A percentile compares a stretch with the other conserved stretches of the same genome.
These are phyloP conservation scores for Colletotrichum tofieldiae DNA, from an alignment of 2,329 filamentous ascomycete species.

Conservation along the genomic window DNA sequence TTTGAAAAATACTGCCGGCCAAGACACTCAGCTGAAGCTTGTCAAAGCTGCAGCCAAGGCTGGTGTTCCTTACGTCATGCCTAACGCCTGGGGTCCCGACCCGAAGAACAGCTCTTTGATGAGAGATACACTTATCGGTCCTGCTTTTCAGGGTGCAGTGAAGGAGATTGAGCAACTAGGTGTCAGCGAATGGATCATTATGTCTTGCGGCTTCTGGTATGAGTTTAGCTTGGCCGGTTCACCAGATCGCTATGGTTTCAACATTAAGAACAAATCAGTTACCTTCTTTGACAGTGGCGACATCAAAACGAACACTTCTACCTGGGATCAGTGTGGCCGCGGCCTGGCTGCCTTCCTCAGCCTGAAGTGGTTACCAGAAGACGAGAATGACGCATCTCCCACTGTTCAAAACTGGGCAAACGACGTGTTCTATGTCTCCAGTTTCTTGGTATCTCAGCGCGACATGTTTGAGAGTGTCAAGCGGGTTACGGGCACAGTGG, in stretches of 20 bases:
- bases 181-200: constrained; percentile 50
- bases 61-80: constrained; percentile 66
- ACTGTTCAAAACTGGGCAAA: constrained; percentile 58
- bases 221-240: constrained; percentile 62
- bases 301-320: constrained; percentile 70
- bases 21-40: constrained; percentile 61
- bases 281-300: constrained; percentile 72
- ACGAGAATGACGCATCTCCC: constrained; percentile 37
- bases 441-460: constrained; percentile 72
- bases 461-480: constrained; percentile 77
- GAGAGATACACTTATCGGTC: constrained; percentile 30
- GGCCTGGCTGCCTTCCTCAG: constrained; percentile 55
- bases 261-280: constrained; percentile 59
- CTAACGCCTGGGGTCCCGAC: constrained; percentile 61
- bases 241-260: constrained; percentile 61
- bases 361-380: constrained; percentile 48
- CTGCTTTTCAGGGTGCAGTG: constrained; percentile 43
- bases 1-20: constrained; percentile 57
- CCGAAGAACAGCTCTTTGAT: constrained; percentile 21
- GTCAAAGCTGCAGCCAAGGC: constrained; percentile 66
- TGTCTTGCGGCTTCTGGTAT: constrained; percentile 68
- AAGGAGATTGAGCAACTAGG: constrained; percentile 58
- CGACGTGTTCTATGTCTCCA: constrained; percentile 65
- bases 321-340: constrained; percentile 72
- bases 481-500: constrained; percentile 69